Conservation (phyloP, 306 rosid genomes). For the Inga laurina region DNA sequence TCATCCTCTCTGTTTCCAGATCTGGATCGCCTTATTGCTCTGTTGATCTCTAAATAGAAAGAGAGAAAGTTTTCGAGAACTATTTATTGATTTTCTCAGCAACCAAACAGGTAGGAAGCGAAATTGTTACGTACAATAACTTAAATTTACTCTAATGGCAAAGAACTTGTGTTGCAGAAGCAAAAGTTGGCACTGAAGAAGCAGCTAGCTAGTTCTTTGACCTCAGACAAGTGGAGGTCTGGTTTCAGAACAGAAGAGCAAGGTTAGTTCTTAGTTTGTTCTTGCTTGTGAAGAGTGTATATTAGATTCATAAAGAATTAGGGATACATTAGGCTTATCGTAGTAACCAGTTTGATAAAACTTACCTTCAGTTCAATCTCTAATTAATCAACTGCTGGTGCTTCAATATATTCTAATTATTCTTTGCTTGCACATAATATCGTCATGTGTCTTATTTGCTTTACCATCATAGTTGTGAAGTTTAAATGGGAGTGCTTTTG, state of each 20-base stretch:
- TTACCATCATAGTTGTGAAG: background rate
- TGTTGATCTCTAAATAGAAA: background rate
- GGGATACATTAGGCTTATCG: background rate
- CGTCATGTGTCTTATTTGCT: background rate
- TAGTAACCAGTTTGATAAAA: background rate
- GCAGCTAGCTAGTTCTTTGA: conserved; percentile 27
- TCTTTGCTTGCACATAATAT: background rate
- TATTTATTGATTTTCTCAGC: conserved; percentile 25
- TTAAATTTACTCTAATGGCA: background rate
- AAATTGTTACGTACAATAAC: background rate
- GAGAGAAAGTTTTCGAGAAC: background rate
- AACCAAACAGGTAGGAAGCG: conserved; percentile 21
- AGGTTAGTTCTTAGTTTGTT: conserved; percentile 48
- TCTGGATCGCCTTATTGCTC: background rate
- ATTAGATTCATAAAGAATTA: background rate
- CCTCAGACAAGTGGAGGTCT: conserved; percentile 69
- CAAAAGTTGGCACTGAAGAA: conserved; percentile 66
- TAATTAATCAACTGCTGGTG: no score
- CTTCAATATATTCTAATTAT: no score
- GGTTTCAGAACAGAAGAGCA: conserved; percentile 93
- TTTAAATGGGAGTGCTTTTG: background rate
- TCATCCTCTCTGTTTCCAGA: background rate
- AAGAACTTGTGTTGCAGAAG: conserved; percentile 49
- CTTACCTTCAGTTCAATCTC: no score
- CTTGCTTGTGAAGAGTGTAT: background rate